Conservation (phyloP, 768 basidiomycete species). For the Podaxis pistillaris region DNA sequence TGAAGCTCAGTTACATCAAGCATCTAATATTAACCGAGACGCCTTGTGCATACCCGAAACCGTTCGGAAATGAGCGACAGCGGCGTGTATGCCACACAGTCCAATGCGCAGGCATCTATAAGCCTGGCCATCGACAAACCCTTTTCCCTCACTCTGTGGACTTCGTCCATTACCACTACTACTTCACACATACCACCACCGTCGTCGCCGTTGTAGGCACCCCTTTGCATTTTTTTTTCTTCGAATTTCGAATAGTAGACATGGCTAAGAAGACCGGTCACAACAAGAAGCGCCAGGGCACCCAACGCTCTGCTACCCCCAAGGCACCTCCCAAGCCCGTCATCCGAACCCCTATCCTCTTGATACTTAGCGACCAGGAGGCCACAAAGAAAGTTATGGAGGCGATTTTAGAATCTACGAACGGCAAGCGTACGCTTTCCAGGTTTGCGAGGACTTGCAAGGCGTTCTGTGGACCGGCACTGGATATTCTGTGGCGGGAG, state of each 20-base stretch:
- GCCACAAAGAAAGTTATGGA: conserved; percentile 50
- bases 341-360: conserved; percentile 48
- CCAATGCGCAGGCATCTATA: conserved; percentile 13
- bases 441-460: conserved; percentile 75
- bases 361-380: conserved; percentile 64
- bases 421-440: conserved; percentile 65
- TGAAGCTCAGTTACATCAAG: conserved; percentile 11
- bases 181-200: not conserved
- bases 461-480: conserved; percentile 68
- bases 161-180: conserved; percentile 7
- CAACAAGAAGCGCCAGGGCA: conserved; percentile 9
- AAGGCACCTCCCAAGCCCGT: conserved; percentile 34
- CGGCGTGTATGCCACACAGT: conserved; percentile 13
- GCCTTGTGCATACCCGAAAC: conserved; percentile 7
- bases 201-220: not conserved
- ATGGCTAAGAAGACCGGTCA: conserved; percentile 13
- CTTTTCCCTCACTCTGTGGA: conserved; percentile 11
- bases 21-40: conserved; percentile 11
- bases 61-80: conserved; percentile 9
- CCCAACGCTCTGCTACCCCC: not conserved
- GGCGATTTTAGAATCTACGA: conserved; percentile 51
- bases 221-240: not conserved
- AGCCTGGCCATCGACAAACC: not conserved
- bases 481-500: conserved; percentile 75
- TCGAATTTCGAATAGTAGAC: not conserved